Conservation (phyloP, 2,329 filamentous ascomycete species). For the Nothomitra cinnamomea region DNA sequence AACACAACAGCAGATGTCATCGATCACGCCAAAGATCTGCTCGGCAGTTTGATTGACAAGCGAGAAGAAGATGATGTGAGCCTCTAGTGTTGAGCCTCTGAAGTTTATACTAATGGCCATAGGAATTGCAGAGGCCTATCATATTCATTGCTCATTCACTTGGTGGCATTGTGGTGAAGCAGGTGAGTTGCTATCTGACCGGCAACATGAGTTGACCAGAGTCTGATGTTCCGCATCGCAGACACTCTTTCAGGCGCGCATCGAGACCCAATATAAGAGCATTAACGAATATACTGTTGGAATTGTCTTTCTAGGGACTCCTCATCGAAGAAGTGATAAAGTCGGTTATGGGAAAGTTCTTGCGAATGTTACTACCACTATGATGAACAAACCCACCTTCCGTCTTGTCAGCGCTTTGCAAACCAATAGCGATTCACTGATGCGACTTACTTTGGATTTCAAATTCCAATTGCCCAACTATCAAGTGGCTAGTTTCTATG, state of each 20-base stretch:
- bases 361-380: conserved; percentile 18
- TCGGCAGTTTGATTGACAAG: background rate
- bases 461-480: no score
- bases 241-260: background rate
- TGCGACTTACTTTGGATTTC: no score
- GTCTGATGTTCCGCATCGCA: background rate
- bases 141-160: no score
- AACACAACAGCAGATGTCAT: no score
- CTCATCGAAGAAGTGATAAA: conserved; percentile 8
- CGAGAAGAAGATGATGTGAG: background rate
- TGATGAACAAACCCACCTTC: conserved; percentile 18
- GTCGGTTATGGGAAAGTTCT: conserved; percentile 4
- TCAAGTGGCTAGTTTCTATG: no score
- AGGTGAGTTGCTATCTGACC: background rate
- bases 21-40: no score
- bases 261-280: background rate
- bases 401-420: conserved; percentile 15
- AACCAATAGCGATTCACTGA: no score
- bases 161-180: background rate
- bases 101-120: background rate
- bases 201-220: background rate
- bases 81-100: background rate
- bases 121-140: background rate
- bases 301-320: conserved; percentile 7
- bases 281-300: background rate